A percentile compares a stretch with the other conserved stretches of the same genome.
phyloP scores from a whole-genome alignment of 768 basidiomycete genomes.

The Fibroporia radiculosa region DNA sequence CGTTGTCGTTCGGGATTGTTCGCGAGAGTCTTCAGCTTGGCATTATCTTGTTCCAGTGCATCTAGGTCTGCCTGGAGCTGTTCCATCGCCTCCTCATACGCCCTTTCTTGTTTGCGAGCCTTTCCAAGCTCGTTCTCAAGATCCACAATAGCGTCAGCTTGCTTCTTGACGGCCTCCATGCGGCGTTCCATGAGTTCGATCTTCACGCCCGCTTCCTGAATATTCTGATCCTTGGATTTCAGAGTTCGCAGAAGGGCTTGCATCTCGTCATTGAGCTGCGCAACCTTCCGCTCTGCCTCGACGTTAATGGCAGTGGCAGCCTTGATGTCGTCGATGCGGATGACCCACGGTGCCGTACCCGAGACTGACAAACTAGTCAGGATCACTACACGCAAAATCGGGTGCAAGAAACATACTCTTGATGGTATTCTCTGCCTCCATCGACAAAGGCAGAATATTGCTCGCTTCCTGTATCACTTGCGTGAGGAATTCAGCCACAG shows the following conservation, averaged over 20 bases:
- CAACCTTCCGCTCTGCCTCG: conserved; percentile 86
- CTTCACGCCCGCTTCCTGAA: conserved; percentile 86
- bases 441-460: conserved; percentile 58
- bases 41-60: conserved; percentile 79
- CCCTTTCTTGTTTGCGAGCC: conserved; percentile 79
- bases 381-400: too few relatives aligned
- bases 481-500: conserved; percentile 59
- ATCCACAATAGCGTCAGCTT: conserved; percentile 75
- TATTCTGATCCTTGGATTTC: conserved; percentile 80
- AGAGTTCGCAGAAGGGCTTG: conserved; percentile 79
- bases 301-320: conserved; percentile 77
- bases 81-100: conserved; percentile 91
- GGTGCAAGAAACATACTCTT: conserved; percentile 70
- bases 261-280: conserved; percentile 83
- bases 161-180: conserved; percentile 86
- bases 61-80: conserved; percentile 88
- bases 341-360: conserved; percentile 79
- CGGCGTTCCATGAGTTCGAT: conserved; percentile 93
- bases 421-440: conserved; percentile 70
- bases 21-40: conserved; percentile 63
- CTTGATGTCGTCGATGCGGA: conserved; percentile 77
- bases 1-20: conserved; percentile 68
- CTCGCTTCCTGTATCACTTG: conserved; percentile 66
- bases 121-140: conserved; percentile 77
- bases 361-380: conserved; percentile 40